Evolutionary conservation across 2,329 filamentous ascomycete genomes (phyloP).

Genomic region (Aspergillus sp.): DNA sequence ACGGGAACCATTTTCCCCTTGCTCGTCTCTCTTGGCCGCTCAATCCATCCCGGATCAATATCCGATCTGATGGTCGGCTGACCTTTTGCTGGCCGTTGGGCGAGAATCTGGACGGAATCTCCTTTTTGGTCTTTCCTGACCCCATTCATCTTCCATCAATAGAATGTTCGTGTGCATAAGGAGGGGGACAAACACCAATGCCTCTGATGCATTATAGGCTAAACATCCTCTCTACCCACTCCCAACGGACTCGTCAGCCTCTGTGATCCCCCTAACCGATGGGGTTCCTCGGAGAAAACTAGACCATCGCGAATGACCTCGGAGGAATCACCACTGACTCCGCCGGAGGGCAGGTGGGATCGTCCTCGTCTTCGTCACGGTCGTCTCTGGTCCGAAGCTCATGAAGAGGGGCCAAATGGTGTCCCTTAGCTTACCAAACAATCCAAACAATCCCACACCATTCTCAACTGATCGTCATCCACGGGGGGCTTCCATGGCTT

Average conservation of each 20-base stretch:
- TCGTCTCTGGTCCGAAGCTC: no score
- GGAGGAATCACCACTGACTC: no score
- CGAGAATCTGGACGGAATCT: conserved; percentile 5
- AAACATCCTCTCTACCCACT: not conserved
- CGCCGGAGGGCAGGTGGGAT: no score
- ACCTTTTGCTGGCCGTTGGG: conserved; percentile 4
- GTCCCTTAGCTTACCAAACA: no score
- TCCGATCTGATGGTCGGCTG: conserved; percentile 14
- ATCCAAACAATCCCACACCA: no score
- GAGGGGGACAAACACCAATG: no score
- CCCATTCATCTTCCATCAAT: no score
- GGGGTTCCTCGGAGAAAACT: not conserved
- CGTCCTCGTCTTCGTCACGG: no score
- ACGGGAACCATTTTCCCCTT: conserved; percentile 9
- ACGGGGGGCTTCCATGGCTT: not conserved
- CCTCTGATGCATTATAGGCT: no score
- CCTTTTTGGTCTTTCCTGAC: conserved; percentile 12
- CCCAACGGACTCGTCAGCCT: not conserved
- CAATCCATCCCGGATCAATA: conserved; percentile 3
- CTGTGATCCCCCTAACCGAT: not conserved
- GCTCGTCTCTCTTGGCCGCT: not conserved
- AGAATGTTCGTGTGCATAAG: no score
- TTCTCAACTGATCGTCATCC: not conserved
- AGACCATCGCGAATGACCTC: not conserved
- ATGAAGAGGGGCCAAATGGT: no score